These are phyloP conservation scores for Moesziomyces globuligerus DNA, from an alignment of 1,284 basidiomycete genomes.

Conservation along the genomic window DNA sequence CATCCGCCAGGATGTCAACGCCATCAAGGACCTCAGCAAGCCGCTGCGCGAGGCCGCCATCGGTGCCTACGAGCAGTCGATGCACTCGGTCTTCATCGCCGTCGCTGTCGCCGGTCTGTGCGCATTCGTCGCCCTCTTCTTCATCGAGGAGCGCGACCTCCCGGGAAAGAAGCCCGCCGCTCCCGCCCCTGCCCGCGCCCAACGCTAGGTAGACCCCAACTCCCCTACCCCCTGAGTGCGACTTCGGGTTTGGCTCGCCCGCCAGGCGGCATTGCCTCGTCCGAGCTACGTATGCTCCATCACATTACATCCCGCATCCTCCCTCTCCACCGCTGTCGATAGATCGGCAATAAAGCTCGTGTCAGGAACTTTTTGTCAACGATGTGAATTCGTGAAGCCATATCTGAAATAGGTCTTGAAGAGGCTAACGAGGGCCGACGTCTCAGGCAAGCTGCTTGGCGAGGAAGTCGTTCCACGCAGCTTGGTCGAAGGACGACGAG, in stretches of 20 bases:
- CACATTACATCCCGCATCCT: too few species aligned
- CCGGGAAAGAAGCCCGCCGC: conserved; percentile 61
- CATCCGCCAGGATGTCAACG: conserved; percentile 65
- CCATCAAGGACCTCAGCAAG: conserved; percentile 59
- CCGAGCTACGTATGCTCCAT: too few species aligned
- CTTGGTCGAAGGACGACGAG: conserved; percentile 82
- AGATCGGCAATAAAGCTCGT: too few species aligned
- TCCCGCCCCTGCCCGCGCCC: conserved; percentile 23
- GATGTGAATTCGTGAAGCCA: too few species aligned
- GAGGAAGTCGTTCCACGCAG: conserved; percentile 87
- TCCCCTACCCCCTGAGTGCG: too few species aligned
- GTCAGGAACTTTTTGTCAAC: too few species aligned
- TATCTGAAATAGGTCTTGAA: not conserved
- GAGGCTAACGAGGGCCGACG: too few species aligned
- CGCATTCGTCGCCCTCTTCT: conserved; percentile 64
- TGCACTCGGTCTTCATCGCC: conserved; percentile 67
- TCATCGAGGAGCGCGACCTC: conserved; percentile 66
- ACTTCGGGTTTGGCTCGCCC: too few species aligned
- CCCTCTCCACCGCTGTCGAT: too few species aligned
- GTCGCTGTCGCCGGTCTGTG: conserved; percentile 61
- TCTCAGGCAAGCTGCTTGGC: conserved; percentile 72
- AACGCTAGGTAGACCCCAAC: conserved; percentile 5
- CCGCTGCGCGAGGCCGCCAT: conserved; percentile 59
- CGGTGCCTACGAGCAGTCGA: conserved; percentile 65
- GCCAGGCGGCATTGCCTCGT: too few species aligned